These are phyloP conservation scores for Pythium apleroticum DNA, from an alignment of 352 stramenopile genomes.

Conservation along the genomic window DNA sequence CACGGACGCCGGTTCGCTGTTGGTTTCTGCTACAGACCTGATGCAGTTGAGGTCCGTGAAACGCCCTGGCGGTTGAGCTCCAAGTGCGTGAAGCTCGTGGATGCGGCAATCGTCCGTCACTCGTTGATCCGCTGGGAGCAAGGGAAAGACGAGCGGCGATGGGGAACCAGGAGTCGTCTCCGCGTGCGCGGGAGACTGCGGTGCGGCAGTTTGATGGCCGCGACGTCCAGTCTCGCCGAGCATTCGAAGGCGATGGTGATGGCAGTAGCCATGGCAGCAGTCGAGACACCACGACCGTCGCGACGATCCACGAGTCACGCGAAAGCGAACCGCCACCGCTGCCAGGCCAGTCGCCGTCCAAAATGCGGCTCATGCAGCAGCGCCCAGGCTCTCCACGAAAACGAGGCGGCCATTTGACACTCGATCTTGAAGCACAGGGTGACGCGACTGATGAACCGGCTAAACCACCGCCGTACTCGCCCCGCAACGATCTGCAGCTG, in stretches of 20 bases:
- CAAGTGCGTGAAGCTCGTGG: neutral
- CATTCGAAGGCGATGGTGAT: neutral
- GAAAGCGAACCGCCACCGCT: constrained; percentile 18
- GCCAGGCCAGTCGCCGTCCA: neutral
- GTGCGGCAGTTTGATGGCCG: constrained; percentile 19
- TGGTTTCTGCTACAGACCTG: neutral
- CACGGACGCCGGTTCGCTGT: neutral
- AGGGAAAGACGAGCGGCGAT: neutral
- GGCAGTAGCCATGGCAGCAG: constrained; percentile 15
- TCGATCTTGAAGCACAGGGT: constrained; percentile 12
- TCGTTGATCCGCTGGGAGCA: neutral
- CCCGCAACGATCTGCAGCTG: constrained; percentile 58
- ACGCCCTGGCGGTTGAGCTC: neutral
- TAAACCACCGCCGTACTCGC: constrained; percentile 22
- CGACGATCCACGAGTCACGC: constrained; percentile 14
- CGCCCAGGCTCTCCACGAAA: neutral
- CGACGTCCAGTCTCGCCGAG: constrained; percentile 7
- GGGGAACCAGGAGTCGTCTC: constrained; percentile 20
- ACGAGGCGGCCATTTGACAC: constrained; percentile 8
- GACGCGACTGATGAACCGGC: neutral
- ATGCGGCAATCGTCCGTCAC: neutral
- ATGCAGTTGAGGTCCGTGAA: neutral
- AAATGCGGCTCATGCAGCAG: constrained; percentile 8
- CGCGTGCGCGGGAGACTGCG: neutral
- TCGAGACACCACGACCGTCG: constrained; percentile 1